Conservation (phyloP, 331 rosid species). For the Cydonia oblonga region DNA sequence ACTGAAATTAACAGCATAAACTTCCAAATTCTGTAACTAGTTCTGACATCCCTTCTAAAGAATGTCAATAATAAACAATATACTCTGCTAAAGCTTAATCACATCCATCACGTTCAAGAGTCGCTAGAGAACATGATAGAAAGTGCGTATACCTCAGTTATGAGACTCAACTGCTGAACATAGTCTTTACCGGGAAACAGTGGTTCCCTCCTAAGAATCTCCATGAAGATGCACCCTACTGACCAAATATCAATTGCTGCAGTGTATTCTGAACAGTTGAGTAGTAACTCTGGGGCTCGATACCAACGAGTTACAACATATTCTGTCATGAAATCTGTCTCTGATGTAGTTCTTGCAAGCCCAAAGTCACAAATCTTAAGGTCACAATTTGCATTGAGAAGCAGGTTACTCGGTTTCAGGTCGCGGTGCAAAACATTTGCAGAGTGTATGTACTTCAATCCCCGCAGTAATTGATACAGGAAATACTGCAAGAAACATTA, state of each 20-base stretch:
- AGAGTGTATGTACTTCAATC: constrained; percentile 56
- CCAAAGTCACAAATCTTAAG: too few relatives aligned
- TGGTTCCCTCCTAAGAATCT: constrained; percentile 74
- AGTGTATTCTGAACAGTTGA: constrained; percentile 80
- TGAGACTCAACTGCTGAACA: constrained; percentile 81
- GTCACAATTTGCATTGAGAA: too few relatives aligned
- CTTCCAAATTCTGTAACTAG: not conserved
- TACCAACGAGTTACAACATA: constrained; percentile 96
- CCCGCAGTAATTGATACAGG: constrained; percentile 76
- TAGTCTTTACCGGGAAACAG: constrained; percentile 92
- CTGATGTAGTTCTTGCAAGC: too few relatives aligned
- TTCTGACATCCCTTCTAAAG: not conserved
- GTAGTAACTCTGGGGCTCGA: constrained; percentile 85
- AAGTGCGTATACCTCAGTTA: constrained; percentile 63
- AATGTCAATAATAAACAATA: not conserved
- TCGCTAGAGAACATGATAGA: not conserved
- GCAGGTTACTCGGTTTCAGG: too few relatives aligned
- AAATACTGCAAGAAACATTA: constrained; percentile 58
- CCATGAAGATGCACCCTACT: constrained; percentile 92
- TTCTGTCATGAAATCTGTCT: too few relatives aligned
- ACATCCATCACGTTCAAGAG: not conserved
- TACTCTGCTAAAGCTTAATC: not conserved
- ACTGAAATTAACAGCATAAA: not conserved
- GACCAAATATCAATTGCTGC: constrained; percentile 96
- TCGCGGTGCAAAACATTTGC: too few relatives aligned